phyloP scores from a whole-genome alignment of 306 rosid species.

The Carpinus viminea region DNA sequence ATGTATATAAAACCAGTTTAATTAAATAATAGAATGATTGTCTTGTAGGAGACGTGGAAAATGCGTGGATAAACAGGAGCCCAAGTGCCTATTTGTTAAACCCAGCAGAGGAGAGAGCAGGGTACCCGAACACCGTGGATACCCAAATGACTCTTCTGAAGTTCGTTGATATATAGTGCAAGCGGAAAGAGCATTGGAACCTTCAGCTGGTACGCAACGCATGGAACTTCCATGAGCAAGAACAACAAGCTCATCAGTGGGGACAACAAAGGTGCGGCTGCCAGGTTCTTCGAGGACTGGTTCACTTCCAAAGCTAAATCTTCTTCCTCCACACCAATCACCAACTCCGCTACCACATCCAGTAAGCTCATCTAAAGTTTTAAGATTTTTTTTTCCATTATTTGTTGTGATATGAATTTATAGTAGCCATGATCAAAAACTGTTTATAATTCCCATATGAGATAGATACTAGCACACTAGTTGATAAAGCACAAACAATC shows the following conservation, averaged over 20 bases:
- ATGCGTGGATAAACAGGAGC: slow-evolving; percentile 76
- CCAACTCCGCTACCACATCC: slow-evolving; percentile 25
- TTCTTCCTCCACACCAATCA: slow-evolving; percentile 5
- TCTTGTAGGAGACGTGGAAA: slow-evolving; percentile 57
- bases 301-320: slow-evolving; percentile 31
- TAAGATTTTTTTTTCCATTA: background rate
- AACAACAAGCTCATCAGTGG: slow-evolving; percentile 80
- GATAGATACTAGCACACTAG: slow-evolving; percentile 36
- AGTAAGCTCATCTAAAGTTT: slow-evolving; percentile 17
- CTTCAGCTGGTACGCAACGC: slow-evolving; percentile 78
- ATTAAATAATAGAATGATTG: too few species aligned
- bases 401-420: too few species aligned
- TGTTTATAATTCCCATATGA: background rate
- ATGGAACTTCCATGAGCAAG: slow-evolving; percentile 86
- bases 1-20: too few species aligned
- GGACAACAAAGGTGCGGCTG: slow-evolving; percentile 85
- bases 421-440: background rate
- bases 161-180: slow-evolving; percentile 57
- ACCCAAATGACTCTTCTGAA: slow-evolving; percentile 67
- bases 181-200: slow-evolving; percentile 57
- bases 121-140: slow-evolving; percentile 58
- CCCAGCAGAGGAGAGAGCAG: slow-evolving; percentile 67
- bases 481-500: slow-evolving; percentile 43
- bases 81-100: slow-evolving; percentile 77
- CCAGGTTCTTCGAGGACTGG: slow-evolving; percentile 83